Conservation (phyloP, 495 filamentous ascomycete genomes). For the Tuber magnatum region DNA sequence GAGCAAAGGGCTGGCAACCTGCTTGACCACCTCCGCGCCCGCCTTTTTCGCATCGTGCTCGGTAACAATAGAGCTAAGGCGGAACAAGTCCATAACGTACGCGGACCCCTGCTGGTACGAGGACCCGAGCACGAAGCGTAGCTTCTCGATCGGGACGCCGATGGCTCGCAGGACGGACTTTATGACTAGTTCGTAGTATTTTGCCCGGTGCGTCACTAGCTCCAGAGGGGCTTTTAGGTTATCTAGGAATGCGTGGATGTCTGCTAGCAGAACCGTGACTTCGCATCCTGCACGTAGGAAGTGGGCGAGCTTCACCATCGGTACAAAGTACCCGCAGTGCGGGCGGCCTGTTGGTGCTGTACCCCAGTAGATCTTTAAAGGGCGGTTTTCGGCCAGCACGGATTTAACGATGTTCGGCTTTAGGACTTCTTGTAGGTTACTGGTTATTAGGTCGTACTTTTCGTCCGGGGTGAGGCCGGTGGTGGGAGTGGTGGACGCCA, state of each 20-base stretch:
- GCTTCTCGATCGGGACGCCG: conserved; percentile 65
- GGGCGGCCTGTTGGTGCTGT: conserved; percentile 69
- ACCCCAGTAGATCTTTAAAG: conserved; percentile 79
- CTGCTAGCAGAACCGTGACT: conserved; percentile 72
- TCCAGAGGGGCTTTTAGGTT: conserved; percentile 80
- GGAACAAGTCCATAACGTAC: conserved; percentile 73
- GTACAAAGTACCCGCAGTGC: conserved; percentile 78
- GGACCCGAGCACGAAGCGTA: conserved; percentile 77
- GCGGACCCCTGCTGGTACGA: conserved; percentile 66
- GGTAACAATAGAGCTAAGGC: conserved; percentile 52
- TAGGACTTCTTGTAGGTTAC: conserved; percentile 76
- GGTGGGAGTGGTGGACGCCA: conserved; percentile 21
- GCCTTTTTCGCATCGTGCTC: conserved; percentile 74
- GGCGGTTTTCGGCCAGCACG: conserved; percentile 59
- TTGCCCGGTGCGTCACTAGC: conserved; percentile 67
- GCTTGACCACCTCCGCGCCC: conserved; percentile 89
- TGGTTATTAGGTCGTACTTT: conserved; percentile 63
- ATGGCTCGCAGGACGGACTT: conserved; percentile 61
- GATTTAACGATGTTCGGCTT: conserved; percentile 78
- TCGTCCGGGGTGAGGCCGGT: conserved; percentile 42
- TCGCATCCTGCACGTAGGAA: conserved; percentile 77
- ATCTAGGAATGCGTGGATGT: conserved; percentile 73
- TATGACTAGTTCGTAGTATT: conserved; percentile 65
- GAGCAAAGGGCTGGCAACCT: conserved; percentile 65
- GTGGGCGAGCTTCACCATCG: conserved; percentile 81